Evolutionary conservation across 495 filamentous ascomycete genomes (phyloP), one percentile per base, ranked within the genome.

Genomic region (Daldinia decipiens): DNA sequence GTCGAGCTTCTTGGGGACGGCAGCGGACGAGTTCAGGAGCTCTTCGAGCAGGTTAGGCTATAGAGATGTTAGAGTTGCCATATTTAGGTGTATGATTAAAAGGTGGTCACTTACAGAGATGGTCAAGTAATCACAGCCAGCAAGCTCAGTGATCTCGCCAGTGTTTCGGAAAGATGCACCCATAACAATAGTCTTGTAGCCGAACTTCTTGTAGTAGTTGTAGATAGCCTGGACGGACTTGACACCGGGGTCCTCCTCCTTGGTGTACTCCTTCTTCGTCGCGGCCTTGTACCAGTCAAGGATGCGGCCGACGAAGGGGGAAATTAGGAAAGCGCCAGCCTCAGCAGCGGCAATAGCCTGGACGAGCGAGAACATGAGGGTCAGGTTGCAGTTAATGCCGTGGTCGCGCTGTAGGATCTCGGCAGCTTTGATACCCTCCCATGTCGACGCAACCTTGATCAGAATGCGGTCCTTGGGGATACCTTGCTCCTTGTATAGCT

Each of bases 171-270:
- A 99, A 13, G 94, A 97, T 70, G 95, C 95, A 78, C 95, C 95
- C 95, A 99, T 99, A 79, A 99, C 95, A 76, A 97, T 97, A 80
- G 95, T 99, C 74, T 95, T 94, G 89, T 99, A 98, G 77, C 91
- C 93, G 82, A 86, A 91, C 87, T 98, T 99, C 93, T 99, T 99
- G 90, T 99, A 99, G 92, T 99, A 99, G 87, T 99, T 97, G 91
- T 91, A 99, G 87, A 99, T 99, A 79, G 74, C 77, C 88, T 97
- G 88, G 75, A 99, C 96, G 74, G 90, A 93, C 86, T 94, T 90
- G 83, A 99, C 95, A 83, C 95, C 95, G 60, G 95, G 95, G 87
- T 99, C 95, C 74, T 98, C 94, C 79, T 91, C 78, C 75, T 92
- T 84, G 76, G 85, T 76, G 88, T 93, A 99, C 53, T 94, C 91